Percentiles rank a stretch among this genome's conserved stretches.
phyloP scores from a whole-genome alignment of 768 basidiomycete genomes.

The Hydnomerulius pinastri region DNA sequence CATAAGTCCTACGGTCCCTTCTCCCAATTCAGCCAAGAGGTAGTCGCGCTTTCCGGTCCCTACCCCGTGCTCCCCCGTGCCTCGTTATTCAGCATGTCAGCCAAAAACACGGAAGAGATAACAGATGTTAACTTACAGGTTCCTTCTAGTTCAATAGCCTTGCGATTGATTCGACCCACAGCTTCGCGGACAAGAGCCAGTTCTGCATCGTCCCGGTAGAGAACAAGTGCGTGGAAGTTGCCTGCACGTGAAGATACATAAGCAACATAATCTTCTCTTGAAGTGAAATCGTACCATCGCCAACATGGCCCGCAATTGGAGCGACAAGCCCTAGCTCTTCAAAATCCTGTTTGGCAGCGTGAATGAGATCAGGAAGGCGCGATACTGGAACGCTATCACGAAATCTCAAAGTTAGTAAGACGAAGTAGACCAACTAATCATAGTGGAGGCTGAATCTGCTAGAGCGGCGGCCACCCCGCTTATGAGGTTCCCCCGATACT shows the following conservation, averaged over 20 bases:
- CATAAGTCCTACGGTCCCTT: slow-evolving; percentile 53
- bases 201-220: slow-evolving; percentile 40
- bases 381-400: slow-evolving; percentile 34
- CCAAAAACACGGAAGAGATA: background rate
- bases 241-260: slow-evolving; percentile 27
- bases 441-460: background rate
- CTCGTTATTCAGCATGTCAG: slow-evolving; percentile 12
- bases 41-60: slow-evolving; percentile 51
- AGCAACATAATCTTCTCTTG: background rate
- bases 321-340: slow-evolving; percentile 40
- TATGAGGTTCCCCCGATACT: background rate
- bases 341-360: slow-evolving; percentile 50
- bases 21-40: slow-evolving; percentile 48
- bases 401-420: background rate
- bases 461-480: background rate
- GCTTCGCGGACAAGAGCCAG: slow-evolving; percentile 31
- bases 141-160: slow-evolving; percentile 37
- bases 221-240: slow-evolving; percentile 43
- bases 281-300: slow-evolving; percentile 33
- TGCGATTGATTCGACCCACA: slow-evolving; percentile 34
- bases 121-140: slow-evolving; percentile 26
- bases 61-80: slow-evolving; percentile 48
- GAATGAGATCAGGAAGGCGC: slow-evolving; percentile 35
- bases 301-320: slow-evolving; percentile 46
- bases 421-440: background rate